Base-by-base conservation (phyloP, 202 grass and related monocot genomes). In the Schoenoplectus tabernaemontani region DNA sequence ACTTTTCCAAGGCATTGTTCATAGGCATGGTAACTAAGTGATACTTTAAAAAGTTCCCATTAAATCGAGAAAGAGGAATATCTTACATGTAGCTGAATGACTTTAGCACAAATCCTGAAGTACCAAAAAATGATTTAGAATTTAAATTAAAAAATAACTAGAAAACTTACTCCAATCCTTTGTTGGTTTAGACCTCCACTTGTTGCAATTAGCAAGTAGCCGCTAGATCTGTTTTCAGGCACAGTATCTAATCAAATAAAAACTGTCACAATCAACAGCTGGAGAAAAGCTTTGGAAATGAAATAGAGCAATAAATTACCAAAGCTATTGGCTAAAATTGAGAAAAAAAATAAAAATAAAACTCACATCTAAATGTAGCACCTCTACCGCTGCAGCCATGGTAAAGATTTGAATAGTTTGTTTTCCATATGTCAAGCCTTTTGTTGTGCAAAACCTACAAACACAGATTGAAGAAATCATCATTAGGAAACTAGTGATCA, bases 171-270 rank as follows among this genome's bases (percentile, higher is more conserved):
- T 85, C 95, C 95, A 81, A 90, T 90, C 37, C 95, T 84, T 79
- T 98, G 91, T 77, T 98, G 95, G 67, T 98, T 98, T 74, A 98
- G 78, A 20, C 95, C 95, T 26, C 91, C 95, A 3, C 91, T 98
- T 24, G 89, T 95, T 83, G 85, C 95, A 64, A 98, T 98, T 56
- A 98, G 84, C 76, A 98, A 87, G 59, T 98, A 98, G 34, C 95
- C 95, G 59, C 89, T 98, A 26, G 95, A 98, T 64, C 28, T 76
- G 26, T 89, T 92, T 50, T 95, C 84, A 1, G 77, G 87, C 64
- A 87, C 83, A 57, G 83, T 86, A 84, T 86, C 91, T 98, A 84
- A 86, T 89, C 53, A 33, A 89, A 69, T 16, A 20, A 51, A 63
- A 92, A 74, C n/a, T 20, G 11, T 72, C 43, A 66, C 17, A 20